These are phyloP conservation scores for Triglochin maritima DNA, from an alignment of 106 monocot genomes.

Conservation along the genomic window DNA sequence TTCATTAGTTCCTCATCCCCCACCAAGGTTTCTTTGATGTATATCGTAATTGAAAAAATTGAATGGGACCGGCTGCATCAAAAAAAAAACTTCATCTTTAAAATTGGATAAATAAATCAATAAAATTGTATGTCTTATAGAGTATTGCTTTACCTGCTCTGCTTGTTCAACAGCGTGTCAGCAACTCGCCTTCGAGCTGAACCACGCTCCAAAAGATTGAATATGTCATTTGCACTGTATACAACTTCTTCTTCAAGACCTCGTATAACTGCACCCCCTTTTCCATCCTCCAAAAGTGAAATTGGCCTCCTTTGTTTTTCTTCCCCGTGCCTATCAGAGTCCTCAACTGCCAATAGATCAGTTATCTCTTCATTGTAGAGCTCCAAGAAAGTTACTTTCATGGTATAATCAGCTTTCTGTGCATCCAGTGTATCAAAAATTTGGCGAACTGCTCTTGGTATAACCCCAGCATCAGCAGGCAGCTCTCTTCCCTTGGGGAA, in stretches of 20 bases:
- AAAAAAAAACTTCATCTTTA: constrained; percentile 4
- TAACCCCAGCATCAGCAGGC: constrained; percentile 53
- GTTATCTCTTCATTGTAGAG: constrained; percentile 81
- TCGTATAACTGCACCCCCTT: constrained; percentile 71
- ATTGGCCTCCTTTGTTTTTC: constrained; percentile 53
- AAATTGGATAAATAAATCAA: neutral
- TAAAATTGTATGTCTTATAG: neutral
- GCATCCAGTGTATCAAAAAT: constrained; percentile 68
- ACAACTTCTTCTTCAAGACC: constrained; percentile 68
- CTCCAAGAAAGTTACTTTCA: constrained; percentile 71
- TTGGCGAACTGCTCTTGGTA: constrained; percentile 62
- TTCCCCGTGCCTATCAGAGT: constrained; percentile 26
- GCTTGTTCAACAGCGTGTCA: constrained; percentile 62
- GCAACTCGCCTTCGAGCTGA: constrained; percentile 47
- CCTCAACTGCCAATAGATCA: constrained; percentile 55
- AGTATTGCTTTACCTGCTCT: constrained; percentile 42
- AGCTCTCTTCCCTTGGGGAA: constrained; percentile 33
- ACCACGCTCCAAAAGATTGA: constrained; percentile 42
- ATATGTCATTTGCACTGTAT: constrained; percentile 56
- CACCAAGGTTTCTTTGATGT: constrained; percentile 43
- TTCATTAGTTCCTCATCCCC: constrained; percentile 59
- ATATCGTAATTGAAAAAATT: constrained; percentile 61
- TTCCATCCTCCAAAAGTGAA: constrained; percentile 81
- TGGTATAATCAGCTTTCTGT: constrained; percentile 50
- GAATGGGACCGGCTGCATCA: constrained; percentile 67